Conservation (phyloP, 2,329 filamentous ascomycete genomes). For the Amesomyces nigricolor region DNA sequence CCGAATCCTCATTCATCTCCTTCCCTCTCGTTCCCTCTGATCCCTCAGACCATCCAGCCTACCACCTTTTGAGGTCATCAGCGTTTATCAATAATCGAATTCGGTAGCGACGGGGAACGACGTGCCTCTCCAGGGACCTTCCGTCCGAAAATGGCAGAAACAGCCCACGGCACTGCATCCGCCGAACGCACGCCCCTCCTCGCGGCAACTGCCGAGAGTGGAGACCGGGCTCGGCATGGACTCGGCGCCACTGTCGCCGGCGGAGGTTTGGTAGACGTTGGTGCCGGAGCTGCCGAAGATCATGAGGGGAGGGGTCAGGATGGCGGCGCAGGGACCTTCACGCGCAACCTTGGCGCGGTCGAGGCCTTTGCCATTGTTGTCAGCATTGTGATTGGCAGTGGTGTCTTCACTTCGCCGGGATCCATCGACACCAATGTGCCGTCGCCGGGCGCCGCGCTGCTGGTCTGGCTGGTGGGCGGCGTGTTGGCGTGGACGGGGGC, state of each 20-base stretch:
- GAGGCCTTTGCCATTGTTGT: slow-evolving; percentile 56
- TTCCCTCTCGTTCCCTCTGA: background rate
- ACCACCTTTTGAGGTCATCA: background rate
- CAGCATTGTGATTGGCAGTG: slow-evolving; percentile 59
- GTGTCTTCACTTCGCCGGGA: slow-evolving; percentile 59
- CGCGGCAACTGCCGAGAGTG: background rate
- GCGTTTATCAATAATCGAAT: background rate
- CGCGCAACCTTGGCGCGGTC: slow-evolving; percentile 40
- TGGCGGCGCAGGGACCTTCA: slow-evolving; percentile 30
- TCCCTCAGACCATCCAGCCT: slow-evolving; percentile 1
- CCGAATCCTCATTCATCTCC: slow-evolving; percentile 1
- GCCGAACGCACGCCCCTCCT: slow-evolving; percentile 11
- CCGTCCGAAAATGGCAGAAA: background rate
- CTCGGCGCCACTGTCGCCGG: background rate
- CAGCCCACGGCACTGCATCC: background rate
- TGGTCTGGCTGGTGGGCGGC: slow-evolving; percentile 58
- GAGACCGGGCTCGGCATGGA: background rate
- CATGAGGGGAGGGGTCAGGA: background rate
- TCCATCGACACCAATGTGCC: slow-evolving; percentile 59
- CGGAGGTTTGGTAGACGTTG: background rate
- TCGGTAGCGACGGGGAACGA: too few species aligned
- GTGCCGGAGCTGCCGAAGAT: background rate
- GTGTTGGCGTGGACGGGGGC: slow-evolving; percentile 60
- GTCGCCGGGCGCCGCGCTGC: slow-evolving; percentile 51
- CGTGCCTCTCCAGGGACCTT: too few species aligned